Evolutionary conservation across 1,139 yeast species (phyloP).

Genomic region (Yamadazyma pseudoaaseri): DNA sequence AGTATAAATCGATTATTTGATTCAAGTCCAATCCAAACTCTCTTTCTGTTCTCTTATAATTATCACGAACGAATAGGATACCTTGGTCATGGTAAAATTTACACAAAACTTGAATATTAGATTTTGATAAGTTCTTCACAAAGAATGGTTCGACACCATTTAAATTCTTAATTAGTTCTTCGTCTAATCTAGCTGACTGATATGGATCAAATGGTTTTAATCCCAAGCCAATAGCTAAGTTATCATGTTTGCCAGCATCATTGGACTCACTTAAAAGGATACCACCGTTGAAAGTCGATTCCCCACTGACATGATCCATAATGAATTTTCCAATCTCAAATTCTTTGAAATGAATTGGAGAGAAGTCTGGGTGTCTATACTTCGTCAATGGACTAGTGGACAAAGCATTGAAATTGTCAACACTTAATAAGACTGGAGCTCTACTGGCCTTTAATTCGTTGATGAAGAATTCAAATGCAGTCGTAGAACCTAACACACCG

Average conservation of each 20-base stretch:
- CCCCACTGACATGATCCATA: constrained; percentile 58
- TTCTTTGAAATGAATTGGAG: constrained; percentile 57
- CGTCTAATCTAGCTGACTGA: constrained; percentile 51
- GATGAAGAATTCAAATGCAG: constrained; percentile 52
- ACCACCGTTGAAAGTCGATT: constrained; percentile 55
- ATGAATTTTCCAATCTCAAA: constrained; percentile 68
- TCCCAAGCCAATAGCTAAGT: constrained; percentile 64
- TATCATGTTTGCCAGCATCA: constrained; percentile 26
- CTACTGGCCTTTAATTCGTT: constrained; percentile 49
- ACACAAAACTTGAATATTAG: constrained; percentile 54
- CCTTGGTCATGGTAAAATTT: constrained; percentile 56
- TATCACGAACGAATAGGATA: constrained; percentile 45
- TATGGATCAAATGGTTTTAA: constrained; percentile 57
- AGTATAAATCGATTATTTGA: constrained; percentile 49
- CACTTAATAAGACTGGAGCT: constrained; percentile 64
- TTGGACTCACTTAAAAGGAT: constrained; percentile 61
- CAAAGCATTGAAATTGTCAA: constrained; percentile 75
- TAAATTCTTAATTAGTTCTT: constrained; percentile 47
- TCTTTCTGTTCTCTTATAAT: constrained; percentile 32
- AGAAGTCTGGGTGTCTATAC: constrained; percentile 60
- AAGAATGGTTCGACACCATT: constrained; percentile 48
- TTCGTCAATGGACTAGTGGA: constrained; percentile 54
- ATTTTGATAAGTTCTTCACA: constrained; percentile 51
- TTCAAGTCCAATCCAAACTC: constrained; percentile 27
- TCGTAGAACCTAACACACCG: constrained; percentile 33